phyloP scores from a whole-genome alignment of 768 basidiomycete species.

The Mycena maculata region DNA sequence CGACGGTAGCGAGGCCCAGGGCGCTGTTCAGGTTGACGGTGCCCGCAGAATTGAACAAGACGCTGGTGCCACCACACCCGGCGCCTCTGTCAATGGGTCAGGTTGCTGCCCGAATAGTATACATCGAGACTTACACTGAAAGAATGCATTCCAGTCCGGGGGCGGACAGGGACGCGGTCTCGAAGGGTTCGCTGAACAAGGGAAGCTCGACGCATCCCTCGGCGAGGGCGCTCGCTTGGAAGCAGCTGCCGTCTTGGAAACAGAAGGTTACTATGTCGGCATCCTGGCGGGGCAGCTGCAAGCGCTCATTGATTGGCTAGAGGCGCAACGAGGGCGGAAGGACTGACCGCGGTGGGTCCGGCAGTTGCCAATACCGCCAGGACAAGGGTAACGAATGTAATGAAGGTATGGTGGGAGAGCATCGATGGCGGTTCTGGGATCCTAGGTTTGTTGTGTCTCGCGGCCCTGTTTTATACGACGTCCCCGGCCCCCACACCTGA shows the following conservation, averaged over 20 bases:
- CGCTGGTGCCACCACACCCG: slow-evolving; percentile 3
- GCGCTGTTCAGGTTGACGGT: slow-evolving; percentile 25
- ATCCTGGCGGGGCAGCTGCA: slow-evolving; percentile 9
- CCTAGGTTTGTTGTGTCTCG: too few species aligned
- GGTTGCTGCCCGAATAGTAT: background rate
- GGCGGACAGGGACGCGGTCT: slow-evolving; percentile 12
- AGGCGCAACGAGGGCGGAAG: background rate
- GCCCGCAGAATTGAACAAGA: background rate
- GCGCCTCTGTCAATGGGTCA: slow-evolving; percentile 4
- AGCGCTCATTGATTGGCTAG: background rate
- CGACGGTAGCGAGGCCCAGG: slow-evolving; percentile 21
- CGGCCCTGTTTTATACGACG: too few species aligned
- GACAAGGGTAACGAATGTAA: slow-evolving; percentile 18
- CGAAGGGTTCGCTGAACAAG: slow-evolving; percentile 18
- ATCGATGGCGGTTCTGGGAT: background rate
- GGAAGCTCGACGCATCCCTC: slow-evolving; percentile 24
- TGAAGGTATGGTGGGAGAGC: slow-evolving; percentile 8
- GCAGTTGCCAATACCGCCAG: slow-evolving; percentile 4
- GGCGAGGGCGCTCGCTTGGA: slow-evolving; percentile 19
- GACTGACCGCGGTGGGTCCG: slow-evolving; percentile 5
- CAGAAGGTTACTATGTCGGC: slow-evolving; percentile 21
- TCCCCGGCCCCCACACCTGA: too few species aligned
- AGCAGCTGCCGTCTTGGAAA: slow-evolving; percentile 15
- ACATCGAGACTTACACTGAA: slow-evolving; percentile 6
- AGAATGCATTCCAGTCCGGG: slow-evolving; percentile 20